phyloP scores from a whole-genome alignment of 257 asterid species.

The Petunia axillaris region DNA sequence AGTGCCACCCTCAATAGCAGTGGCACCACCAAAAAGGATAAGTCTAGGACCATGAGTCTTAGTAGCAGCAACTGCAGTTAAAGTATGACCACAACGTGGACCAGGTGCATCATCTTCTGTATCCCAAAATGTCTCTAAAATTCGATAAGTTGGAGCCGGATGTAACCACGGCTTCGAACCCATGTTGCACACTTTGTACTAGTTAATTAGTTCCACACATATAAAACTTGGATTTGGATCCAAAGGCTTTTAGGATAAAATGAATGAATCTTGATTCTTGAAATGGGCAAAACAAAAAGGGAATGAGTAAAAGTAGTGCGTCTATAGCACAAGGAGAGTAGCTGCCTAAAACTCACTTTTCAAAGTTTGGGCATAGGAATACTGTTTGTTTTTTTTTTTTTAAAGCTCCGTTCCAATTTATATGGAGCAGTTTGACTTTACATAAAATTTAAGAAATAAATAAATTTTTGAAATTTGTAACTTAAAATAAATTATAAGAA shows the following conservation, averaged over 20 bases:
- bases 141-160: conserved; percentile 51
- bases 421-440: too few species aligned
- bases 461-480: too few species aligned
- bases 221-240: neutral
- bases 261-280: neutral
- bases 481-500: too few species aligned
- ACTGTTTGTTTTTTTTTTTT: neutral
- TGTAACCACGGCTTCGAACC: conserved; percentile 53
- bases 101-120: conserved; percentile 98
- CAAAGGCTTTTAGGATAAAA: neutral
- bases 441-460: too few species aligned
- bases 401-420: too few species aligned
- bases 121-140: conserved; percentile 76
- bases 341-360: conserved; percentile 16
- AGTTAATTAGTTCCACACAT: neutral
- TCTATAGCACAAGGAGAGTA: neutral
- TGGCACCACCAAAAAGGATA: conserved; percentile 95
- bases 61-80: conserved; percentile 91
- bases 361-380: conserved; percentile 4
- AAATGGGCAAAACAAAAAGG: neutral
- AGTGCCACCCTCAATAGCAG: conserved; percentile 89
- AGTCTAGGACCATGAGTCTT: conserved; percentile 90
- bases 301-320: neutral
- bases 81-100: conserved; percentile 92
- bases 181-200: conserved; percentile 22